Percentiles rank a stretch among this genome's conserved stretches.
Conservation (phyloP, 2,329 filamentous ascomycete genomes). For the Fusarium albosuccineum region DNA sequence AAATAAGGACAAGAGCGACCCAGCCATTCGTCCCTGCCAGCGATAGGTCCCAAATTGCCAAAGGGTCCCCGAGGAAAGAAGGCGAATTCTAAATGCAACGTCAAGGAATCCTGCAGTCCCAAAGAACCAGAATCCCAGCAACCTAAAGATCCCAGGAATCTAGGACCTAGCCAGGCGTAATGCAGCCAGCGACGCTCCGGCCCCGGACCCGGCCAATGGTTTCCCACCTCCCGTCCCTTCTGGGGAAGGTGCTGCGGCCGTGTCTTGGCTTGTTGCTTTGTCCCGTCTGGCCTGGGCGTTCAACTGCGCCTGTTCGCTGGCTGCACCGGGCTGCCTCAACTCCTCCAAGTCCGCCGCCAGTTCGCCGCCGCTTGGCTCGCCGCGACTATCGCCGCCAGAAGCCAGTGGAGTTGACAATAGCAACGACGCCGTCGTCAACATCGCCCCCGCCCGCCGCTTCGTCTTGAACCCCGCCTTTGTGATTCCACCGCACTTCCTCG, state of each 20-base stretch:
- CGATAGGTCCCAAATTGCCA: slow-evolving; percentile 33
- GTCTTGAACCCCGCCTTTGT: slow-evolving; percentile 26
- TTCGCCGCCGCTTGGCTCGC: slow-evolving; percentile 15
- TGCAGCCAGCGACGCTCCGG: slow-evolving; percentile 36
- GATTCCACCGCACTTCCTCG: slow-evolving; percentile 26
- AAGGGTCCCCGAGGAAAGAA: slow-evolving; percentile 29
- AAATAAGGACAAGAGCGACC: slow-evolving; percentile 30
- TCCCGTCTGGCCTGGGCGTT: slow-evolving; percentile 44
- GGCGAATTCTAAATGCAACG: slow-evolving; percentile 41
- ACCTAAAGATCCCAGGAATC: slow-evolving; percentile 23
- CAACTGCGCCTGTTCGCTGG: slow-evolving; percentile 38
- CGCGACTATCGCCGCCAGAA: slow-evolving; percentile 3
- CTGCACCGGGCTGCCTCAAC: slow-evolving; percentile 33
- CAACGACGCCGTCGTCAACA: slow-evolving; percentile 12
- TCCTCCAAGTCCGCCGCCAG: slow-evolving; percentile 5
- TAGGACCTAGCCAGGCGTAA: slow-evolving; percentile 19
- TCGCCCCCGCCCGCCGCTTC: slow-evolving; percentile 11
- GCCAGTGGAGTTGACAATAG: slow-evolving; percentile 18
- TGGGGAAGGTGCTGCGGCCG: slow-evolving; percentile 40
- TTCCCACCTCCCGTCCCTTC: slow-evolving; percentile 23
- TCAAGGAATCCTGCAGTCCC: slow-evolving; percentile 26
- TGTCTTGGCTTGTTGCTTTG: slow-evolving; percentile 43
- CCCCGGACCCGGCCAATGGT: slow-evolving; percentile 45
- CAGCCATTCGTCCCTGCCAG: slow-evolving; percentile 30
- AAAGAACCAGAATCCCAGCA: slow-evolving; percentile 17